Evolutionary conservation across 495 filamentous ascomycete genomes (phyloP).

Genomic region (Talaromyces proteolyticus): DNA sequence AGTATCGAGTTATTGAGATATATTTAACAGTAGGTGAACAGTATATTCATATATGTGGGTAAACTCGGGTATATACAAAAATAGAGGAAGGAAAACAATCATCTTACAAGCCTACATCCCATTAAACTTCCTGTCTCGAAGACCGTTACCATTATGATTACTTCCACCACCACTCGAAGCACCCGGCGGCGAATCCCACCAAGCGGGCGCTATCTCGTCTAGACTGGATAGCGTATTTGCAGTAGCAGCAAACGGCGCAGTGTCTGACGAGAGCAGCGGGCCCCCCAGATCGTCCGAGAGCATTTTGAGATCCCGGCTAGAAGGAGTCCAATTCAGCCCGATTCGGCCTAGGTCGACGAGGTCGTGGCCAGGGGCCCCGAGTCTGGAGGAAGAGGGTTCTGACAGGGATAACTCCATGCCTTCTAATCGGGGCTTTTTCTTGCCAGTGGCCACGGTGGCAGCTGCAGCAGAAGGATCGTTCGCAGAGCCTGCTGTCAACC

Average conservation of each 20-base stretch:
- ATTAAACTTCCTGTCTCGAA: too few relatives aligned
- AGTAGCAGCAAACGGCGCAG: slow-evolving; percentile 17
- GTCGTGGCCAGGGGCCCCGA: too few relatives aligned
- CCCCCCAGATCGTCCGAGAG: slow-evolving; percentile 20
- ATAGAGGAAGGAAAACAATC: too few relatives aligned
- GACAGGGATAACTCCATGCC: slow-evolving; percentile 8
- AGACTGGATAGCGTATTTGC: slow-evolving; percentile 25
- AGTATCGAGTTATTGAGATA: too few relatives aligned
- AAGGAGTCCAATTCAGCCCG: slow-evolving; percentile 9
- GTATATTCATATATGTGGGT: too few relatives aligned
- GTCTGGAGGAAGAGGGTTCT: neutral
- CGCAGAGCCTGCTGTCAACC: too few relatives aligned
- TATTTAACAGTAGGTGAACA: too few relatives aligned
- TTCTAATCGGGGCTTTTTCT: slow-evolving; percentile 4
- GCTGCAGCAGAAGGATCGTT: slow-evolving; percentile 14
- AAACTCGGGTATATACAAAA: too few relatives aligned
- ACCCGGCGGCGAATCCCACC: slow-evolving; percentile 30
- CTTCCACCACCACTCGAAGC: slow-evolving; percentile 9
- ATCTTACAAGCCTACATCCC: too few relatives aligned
- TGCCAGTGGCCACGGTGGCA: slow-evolving; percentile 3
- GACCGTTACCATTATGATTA: too few relatives aligned
- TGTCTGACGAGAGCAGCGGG: slow-evolving; percentile 9
- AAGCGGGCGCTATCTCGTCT: slow-evolving; percentile 27
- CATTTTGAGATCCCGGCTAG: slow-evolving; percentile 23
- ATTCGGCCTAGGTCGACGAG: slow-evolving; percentile 3